phyloP scores from a whole-genome alignment of 2,329 filamentous ascomycete genomes.

The Aspergillus costaricaensis region DNA sequence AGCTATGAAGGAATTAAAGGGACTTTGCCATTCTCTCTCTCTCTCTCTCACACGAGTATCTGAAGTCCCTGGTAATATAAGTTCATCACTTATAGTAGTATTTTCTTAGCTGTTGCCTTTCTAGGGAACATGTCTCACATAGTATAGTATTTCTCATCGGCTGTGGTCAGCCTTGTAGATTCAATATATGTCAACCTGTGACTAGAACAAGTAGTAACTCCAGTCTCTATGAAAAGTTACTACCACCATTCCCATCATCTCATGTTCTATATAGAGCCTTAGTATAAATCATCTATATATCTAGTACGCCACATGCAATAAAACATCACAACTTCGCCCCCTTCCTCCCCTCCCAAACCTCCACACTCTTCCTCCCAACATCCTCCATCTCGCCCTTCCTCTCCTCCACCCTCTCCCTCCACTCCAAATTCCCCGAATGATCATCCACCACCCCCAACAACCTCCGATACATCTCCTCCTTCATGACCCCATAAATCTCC shows the following conservation, averaged over 20 bases:
- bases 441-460: conserved; percentile 60
- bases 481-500: conserved; percentile 70
- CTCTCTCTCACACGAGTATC: no score
- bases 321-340: conserved; percentile 26
- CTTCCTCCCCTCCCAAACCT: conserved; percentile 49
- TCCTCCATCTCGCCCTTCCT: conserved; percentile 46
- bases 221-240: no score
- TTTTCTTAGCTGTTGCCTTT: no score
- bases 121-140: no score
- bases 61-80: no score
- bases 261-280: background rate
- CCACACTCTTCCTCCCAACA: conserved; percentile 51
- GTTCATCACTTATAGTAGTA: no score
- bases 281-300: background rate
- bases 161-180: no score
- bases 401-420: conserved; percentile 51
- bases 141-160: no score
- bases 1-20: no score
- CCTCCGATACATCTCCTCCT: conserved; percentile 74
- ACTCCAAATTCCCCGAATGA: conserved; percentile 49
- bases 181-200: no score
- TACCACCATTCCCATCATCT: background rate
- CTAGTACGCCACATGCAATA: background rate
- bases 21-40: no score
- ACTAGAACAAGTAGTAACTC: background rate